Conservation (phyloP, 1,284 basidiomycete genomes). For the Pseudozyma sp. region DNA sequence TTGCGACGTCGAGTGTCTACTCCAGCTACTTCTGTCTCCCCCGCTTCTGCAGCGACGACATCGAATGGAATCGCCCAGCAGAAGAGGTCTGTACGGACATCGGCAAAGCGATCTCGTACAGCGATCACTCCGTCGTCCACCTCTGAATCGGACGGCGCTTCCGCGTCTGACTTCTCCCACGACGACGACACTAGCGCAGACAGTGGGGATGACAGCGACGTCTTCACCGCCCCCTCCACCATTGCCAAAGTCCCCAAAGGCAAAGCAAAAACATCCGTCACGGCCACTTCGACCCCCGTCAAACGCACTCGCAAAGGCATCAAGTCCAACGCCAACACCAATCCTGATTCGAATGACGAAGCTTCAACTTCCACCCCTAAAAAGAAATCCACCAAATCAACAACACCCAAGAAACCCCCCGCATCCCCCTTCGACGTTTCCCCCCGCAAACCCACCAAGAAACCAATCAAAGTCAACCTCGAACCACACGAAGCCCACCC, state of each 20-base stretch:
- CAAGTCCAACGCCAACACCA: neutral
- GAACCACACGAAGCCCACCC: conserved; percentile 55
- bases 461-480: conserved; percentile 65
- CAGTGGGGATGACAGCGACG: conserved; percentile 28
- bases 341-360: neutral
- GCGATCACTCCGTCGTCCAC: conserved; percentile 10
- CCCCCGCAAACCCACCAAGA: conserved; percentile 48
- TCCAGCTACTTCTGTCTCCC: neutral
- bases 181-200: neutral
- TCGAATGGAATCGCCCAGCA: conserved; percentile 3
- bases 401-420: conserved; percentile 24
- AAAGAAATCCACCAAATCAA: conserved; percentile 4
- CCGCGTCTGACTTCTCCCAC: conserved; percentile 25
- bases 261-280: neutral
- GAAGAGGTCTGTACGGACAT: conserved; percentile 4
- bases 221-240: conserved; percentile 5
- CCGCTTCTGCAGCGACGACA: neutral
- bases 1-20: conserved; percentile 16
- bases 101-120: conserved; percentile 12
- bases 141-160: conserved; percentile 10
- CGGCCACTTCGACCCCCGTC: neutral
- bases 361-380: neutral
- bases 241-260: conserved; percentile 1
- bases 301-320: conserved; percentile 12
- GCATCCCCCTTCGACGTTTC: conserved; percentile 45